Evolutionary conservation across 768 basidiomycete species (phyloP), one percentile per base, ranked within the genome.

Genomic region (Cystobasidium ongulense): DNA sequence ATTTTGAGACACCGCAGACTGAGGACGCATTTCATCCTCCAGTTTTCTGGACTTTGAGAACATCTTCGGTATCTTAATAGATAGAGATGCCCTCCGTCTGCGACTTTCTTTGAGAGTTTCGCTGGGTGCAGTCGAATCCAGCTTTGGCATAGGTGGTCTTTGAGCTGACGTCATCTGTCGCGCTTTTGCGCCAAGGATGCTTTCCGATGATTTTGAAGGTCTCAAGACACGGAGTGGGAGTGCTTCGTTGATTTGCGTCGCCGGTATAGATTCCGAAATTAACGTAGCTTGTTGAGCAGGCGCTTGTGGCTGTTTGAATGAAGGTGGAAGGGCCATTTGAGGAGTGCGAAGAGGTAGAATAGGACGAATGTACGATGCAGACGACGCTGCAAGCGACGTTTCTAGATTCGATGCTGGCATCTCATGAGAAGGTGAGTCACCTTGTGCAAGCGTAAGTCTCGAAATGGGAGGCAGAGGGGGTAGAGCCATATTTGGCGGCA

Each of bases 11-110:
- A 35, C 53, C 25, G 68, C 27, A 36, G 33, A 71, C n/a, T 36
- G n/a, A 1, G 54, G 5, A 31, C 15, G 35, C 18, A 29, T 1
- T 11, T 52, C 65, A 10, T 59, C 57, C 2, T 27, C 33, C 25
- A 31, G 11, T 59, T 67, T 54, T 27, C 54, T 23, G 11, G 54
- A 25, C 68, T 59, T 71, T 31, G 68, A 31, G 23, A 71, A 52
- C 23, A 71, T 54, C 33, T 61, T 54, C 1, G 68, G 68, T 8
- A 71, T 71, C 35, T 71, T 71, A 21, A 71, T 71, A 29, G 68
- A 71, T 38, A 71, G 31, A 36, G 68, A 71, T 27, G 68, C 35
- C 13, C 68, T 10, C 7, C 68, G 52, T 38, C 54, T 13, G 4
- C 68, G 52, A 23, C 23, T 8, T 27, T 27, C 23, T 23, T 59